Evolutionary conservation across 768 basidiomycete species (phyloP), one percentile per base, ranked within the genome.

Genomic region (Xanthoconium purpureum): DNA sequence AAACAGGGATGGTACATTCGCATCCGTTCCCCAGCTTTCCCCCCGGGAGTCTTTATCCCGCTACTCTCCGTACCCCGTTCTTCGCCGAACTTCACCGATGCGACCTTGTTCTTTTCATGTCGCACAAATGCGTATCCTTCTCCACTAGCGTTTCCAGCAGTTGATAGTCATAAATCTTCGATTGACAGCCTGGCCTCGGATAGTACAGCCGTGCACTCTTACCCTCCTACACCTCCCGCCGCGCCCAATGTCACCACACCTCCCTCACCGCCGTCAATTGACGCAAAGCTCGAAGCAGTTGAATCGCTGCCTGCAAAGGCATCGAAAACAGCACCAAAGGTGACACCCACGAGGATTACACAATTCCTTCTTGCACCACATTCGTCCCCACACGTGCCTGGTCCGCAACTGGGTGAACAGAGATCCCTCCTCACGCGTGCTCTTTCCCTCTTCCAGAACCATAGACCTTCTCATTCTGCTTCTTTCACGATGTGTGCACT

Each of bases 1-100:
- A 83, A 84, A 55, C 82, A 87, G 30, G 91, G 91, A 44, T 93
- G 91, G 91, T 93, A 92, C 70, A 84, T 93, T 56, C 87, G 87
- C 40, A 73, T 93, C 28, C 81, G 87, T 36, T 75, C 88, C 3
- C 90, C 91, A 0, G 63, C 77, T 5, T 91, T 91, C 59, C 86
- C 88, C 1, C 84, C 82, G 13, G 73, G 80, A 4, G 75, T 78
- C 12, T 83, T 77, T 58, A 85, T 86, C 30, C 78, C 83, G 1
- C 65, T 86, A 9, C 71, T 75, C 24, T 83, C 84, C 10, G 73
- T 85, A 0, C 71, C 80, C 4, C 73, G 71, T 28, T 69, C 71
- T 29, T 78, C 81, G 0, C 76, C 77, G 1, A 73, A 80, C 56
- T 78, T 82, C 57, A 71, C 72, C 8, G 79, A 84, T 7, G 84